A percentile compares a stretch with the other conserved stretches of the same genome.
Evolutionary conservation across 257 asterid species (phyloP).

Genomic region (Scutellaria minor): DNA sequence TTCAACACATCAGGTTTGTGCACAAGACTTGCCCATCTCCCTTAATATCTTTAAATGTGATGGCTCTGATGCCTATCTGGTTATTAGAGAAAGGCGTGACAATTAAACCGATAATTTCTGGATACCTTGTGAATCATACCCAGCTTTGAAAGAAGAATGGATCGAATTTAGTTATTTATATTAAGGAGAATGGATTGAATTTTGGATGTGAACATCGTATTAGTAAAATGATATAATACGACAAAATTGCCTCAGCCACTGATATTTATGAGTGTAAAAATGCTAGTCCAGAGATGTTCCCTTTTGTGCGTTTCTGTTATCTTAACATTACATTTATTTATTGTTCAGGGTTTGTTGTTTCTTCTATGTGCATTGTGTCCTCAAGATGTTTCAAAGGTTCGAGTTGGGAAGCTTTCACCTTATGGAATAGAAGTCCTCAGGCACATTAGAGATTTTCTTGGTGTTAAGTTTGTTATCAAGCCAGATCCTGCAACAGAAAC

Average conservation of each 20-base stretch:
- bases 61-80: not conserved
- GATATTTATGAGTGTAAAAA: not conserved
- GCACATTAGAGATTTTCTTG: conserved; percentile 73
- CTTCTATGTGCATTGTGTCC: conserved; percentile 88
- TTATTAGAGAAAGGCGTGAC: not conserved
- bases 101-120: not conserved
- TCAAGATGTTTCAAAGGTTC: conserved; percentile 85
- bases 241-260: not conserved
- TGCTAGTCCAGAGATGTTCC: not conserved
- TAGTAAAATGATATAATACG: not conserved
- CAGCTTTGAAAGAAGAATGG: not conserved
- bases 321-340: not conserved
- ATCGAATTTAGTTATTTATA: no score
- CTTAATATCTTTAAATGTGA: conserved; percentile 2
- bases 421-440: conserved; percentile 75
- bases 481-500: conserved; percentile 84
- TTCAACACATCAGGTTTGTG: conserved; percentile 92
- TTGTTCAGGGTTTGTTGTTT: conserved; percentile 80
- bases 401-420: conserved; percentile 85
- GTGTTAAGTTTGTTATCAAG: conserved; percentile 69
- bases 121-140: not conserved
- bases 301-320: not conserved
- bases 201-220: not conserved
- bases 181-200: not conserved
- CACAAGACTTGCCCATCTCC: not conserved